Conservation (phyloP, 2,329 filamentous ascomycete genomes). For the Lithohypha guttulata region DNA sequence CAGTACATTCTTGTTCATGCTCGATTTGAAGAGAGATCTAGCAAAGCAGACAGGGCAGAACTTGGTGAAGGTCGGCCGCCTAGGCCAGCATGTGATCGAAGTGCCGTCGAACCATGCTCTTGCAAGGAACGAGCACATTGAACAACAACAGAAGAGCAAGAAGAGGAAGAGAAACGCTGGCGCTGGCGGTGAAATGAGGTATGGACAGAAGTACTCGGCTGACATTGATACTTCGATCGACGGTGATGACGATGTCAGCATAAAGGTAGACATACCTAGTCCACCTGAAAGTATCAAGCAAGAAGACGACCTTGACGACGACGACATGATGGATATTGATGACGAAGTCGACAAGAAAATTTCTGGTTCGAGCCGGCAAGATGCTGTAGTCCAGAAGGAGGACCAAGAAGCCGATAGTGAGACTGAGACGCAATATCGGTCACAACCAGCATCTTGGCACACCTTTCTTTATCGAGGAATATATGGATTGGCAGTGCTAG, state of each 20-base stretch:
- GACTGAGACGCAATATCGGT: neutral
- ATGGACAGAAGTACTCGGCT: constrained; percentile 26
- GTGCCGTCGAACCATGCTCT: constrained; percentile 14
- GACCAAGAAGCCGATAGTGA: constrained; percentile 23
- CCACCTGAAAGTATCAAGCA: constrained; percentile 1
- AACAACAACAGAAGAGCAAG: constrained; percentile 15
- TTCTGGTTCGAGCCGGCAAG: constrained; percentile 31
- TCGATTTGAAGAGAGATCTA: constrained; percentile 68
- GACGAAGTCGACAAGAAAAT: constrained; percentile 32
- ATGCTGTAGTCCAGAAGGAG: constrained; percentile 33
- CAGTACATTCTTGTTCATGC: constrained; percentile 78
- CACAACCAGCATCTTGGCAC: constrained; percentile 1
- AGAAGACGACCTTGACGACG: constrained; percentile 2
- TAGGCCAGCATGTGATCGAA: constrained; percentile 22
- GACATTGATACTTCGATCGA: neutral
- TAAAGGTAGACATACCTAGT: neutral
- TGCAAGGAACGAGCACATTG: neutral
- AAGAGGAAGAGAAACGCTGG: constrained; percentile 35
- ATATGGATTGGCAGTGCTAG: neutral
- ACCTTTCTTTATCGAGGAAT: constrained; percentile 7
- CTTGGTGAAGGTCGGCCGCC: constrained; percentile 12
- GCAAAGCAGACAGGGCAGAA: neutral
- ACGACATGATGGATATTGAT: constrained; percentile 28
- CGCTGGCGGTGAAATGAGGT: constrained; percentile 24
- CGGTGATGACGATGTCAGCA: neutral